Evolutionary conservation across 75 land plant species (phyloP), one percentile per base, ranked within the genome.

Genomic region (Pseudotsuga menziesii): DNA sequence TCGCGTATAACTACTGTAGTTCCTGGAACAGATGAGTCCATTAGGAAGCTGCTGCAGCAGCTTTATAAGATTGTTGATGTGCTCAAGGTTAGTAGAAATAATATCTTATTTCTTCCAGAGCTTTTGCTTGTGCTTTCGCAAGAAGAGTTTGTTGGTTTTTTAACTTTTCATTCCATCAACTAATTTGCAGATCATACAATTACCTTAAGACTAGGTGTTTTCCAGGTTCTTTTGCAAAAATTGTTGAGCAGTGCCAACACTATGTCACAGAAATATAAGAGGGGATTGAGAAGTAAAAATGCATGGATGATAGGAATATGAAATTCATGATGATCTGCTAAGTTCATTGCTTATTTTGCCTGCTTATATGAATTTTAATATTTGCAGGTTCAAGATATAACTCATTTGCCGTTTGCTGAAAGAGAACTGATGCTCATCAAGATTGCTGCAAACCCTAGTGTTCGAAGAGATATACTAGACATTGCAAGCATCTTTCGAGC

Each of bases 21-120:
- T 67, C 98, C 99, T 79, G 99, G 95, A 15, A 96, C 99, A 55
- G 91, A 92, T 82, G 98, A 90, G 63, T 94, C 99, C n/a, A 92
- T 96, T 74, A 35, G 74, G 76, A 94, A 96, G 84, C 82, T 96
- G 77, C 88, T 92, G 19, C 90, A 89, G 62, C 99, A 96, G 63
- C 87, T 96, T 22, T 77, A 86, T 39, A 94, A 94, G 79, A 85
- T 96, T 58, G 80, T 94, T 59, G 99, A 94, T 83, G 78, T 96
- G 35, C 87, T 87, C 81, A 88, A 89, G 95, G 99, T 96, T 32
- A 80, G 71, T 39, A 36, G 19, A 9, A 9, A 57, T 52, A 55
- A 15, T 35, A 14, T 66, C 19, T 73, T 36, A 20, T 61, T 41
- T 25, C 12, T 17, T 32, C 61, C 71, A n/a, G n/a, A n/a, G 63